Percentiles rank a stretch among this genome's conserved stretches.
phyloP scores from a whole-genome alignment of 306 rosid species.

The Lathyrus tuberosus region DNA sequence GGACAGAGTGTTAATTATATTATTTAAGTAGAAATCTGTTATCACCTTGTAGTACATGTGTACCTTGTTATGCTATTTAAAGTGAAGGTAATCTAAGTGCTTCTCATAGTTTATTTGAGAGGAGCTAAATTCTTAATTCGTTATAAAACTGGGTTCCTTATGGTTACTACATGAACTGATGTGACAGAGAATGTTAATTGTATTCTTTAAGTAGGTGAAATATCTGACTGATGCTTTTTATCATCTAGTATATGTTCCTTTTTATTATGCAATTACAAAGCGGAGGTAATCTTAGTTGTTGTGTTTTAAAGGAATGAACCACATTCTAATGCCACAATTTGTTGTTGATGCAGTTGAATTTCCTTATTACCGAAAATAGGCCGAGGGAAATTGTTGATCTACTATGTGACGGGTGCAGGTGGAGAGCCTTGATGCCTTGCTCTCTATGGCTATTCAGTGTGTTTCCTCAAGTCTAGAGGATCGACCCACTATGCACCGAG shows the following conservation, averaged over 20 bases:
- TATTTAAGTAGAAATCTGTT: slow-evolving; percentile 26
- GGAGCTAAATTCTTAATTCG: neutral
- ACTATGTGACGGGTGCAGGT: slow-evolving; percentile 84
- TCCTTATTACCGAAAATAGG: slow-evolving; percentile 80
- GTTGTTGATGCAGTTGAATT: slow-evolving; percentile 69
- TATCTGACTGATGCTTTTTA: slow-evolving; percentile 27
- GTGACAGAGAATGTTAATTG: slow-evolving; percentile 3
- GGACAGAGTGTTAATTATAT: neutral
- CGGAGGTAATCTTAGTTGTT: slow-evolving; percentile 20
- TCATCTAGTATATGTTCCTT: slow-evolving; percentile 30
- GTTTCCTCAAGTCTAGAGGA: slow-evolving; percentile 91
- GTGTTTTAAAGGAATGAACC: slow-evolving; percentile 28
- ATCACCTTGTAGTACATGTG: slow-evolving; percentile 32
- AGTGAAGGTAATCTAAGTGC: slow-evolving; percentile 7
- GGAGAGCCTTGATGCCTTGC: slow-evolving; percentile 91
- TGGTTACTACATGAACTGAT: neutral
- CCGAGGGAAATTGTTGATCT: slow-evolving; percentile 80
- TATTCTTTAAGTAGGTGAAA: slow-evolving; percentile 12
- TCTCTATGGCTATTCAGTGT: slow-evolving; percentile 80
- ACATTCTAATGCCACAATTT: slow-evolving; percentile 40
- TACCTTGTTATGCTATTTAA: slow-evolving; percentile 17
- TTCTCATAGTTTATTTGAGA: slow-evolving; percentile 2
- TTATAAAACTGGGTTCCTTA: neutral
- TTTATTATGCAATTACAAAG: slow-evolving; percentile 1
- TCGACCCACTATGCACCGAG: slow-evolving; percentile 97